A percentile compares a stretch with the other conserved stretches of the same genome.
phyloP scores from a whole-genome alignment of 768 basidiomycete species.

The Pholiota molesta region DNA sequence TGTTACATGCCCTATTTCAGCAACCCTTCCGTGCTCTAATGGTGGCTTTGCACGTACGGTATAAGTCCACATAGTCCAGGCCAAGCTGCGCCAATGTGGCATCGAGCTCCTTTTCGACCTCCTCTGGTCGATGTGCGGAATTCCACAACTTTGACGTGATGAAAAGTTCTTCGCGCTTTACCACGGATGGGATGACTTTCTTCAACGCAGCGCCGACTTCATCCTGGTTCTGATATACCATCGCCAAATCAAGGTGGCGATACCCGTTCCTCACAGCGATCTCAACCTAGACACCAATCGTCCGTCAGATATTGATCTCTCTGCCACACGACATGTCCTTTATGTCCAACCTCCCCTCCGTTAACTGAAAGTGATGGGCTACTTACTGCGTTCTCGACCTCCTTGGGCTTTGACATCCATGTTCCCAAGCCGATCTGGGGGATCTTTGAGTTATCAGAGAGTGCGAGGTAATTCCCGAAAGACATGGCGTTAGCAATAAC shows the following conservation, averaged over 20 bases:
- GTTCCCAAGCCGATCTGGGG: constrained; percentile 86
- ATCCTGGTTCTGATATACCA: constrained; percentile 79
- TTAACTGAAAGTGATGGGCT: neutral
- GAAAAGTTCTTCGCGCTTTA: constrained; percentile 80
- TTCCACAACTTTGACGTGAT: constrained; percentile 89
- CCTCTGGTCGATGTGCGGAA: constrained; percentile 62
- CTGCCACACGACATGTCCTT: neutral
- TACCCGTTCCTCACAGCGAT: constrained; percentile 77
- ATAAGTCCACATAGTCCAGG: constrained; percentile 79
- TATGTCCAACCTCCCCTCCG: neutral
- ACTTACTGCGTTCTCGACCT: constrained; percentile 73
- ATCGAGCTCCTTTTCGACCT: constrained; percentile 75
- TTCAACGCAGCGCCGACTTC: constrained; percentile 77
- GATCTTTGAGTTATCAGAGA: constrained; percentile 52
- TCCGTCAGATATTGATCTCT: neutral
- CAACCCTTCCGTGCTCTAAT: neutral
- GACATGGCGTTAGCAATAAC: constrained; percentile 33
- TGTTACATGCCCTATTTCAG: constrained; percentile 26
- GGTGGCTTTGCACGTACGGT: constrained; percentile 48
- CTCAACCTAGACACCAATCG: constrained; percentile 56
- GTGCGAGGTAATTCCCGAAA: constrained; percentile 41
- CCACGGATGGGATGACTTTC: constrained; percentile 76
- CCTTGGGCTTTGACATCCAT: constrained; percentile 75
- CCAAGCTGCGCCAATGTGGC: constrained; percentile 76
- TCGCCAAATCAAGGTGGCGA: constrained; percentile 84